Evolutionary conservation across 176 grass and related monocot species (phyloP), one percentile per base, ranked within the genome.

Genomic region (Calamus simplicifolius): DNA sequence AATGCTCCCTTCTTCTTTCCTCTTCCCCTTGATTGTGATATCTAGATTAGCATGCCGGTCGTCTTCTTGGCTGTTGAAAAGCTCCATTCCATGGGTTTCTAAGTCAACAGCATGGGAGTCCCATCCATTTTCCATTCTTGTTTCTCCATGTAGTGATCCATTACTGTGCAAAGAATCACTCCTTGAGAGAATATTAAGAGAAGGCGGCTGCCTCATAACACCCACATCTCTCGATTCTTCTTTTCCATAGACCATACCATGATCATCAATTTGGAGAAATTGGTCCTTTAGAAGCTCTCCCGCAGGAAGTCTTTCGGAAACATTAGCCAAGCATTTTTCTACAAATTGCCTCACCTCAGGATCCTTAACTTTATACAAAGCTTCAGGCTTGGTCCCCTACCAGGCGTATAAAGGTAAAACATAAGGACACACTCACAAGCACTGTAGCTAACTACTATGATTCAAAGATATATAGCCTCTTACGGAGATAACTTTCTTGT

Each of bases 271-370:
- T 55, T 55, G 65, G 35, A 96, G 77, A 66, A 96, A 96, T 14
- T 83, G 87, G 54, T 96, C 87, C 38, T 73, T 79, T 6, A 96
- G 80, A 60, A 96, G 78, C 66, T 96, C 92, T 25, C 59, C 82
- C 0, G 92, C 87, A 3, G 92, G 59, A 26, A 88, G 75, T 58
- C 92, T 80, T 19, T 18, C n/a, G 13, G 86, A 72, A 16, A 80
- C 80, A 0, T 80, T 77, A 14, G 75, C 52, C 25, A 96, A 72
- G 61, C 92, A 96, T 66, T 90, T 96, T 69, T 88, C 83, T 0
- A 96, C 75, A 51, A 96, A 96, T 71, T 60, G 70, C 66, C 83
- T 84, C 27, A 91, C 75, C 71, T 73, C 76, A 4, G 72, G 80
- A 77, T 96, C 81, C 25, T 82, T 62, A 19, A 96, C 75, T 71